A percentile compares a stretch with the other conserved stretches of the same genome.
Evolutionary conservation across 1,284 basidiomycete genomes (phyloP).

Genomic region (Ceratobasidium papillatum): DNA sequence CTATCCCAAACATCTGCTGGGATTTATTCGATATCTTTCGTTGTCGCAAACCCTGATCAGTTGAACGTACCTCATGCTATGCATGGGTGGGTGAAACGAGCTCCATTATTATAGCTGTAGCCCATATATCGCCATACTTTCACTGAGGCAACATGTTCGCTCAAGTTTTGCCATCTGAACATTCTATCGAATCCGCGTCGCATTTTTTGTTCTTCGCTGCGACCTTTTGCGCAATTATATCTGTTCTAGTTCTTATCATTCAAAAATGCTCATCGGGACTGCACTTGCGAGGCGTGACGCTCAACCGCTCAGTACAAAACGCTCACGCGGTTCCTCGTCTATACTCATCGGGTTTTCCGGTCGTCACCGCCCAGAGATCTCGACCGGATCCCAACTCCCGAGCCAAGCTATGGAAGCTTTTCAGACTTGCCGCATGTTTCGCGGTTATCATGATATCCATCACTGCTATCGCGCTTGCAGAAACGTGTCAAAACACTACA

Average conservation of each 20-base stretch:
- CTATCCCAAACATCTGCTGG: background rate
- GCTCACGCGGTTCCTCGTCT: background rate
- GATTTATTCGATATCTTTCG: too few species aligned
- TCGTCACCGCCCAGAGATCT: background rate
- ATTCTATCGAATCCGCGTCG: background rate
- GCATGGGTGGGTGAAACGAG: background rate
- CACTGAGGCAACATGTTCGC: background rate
- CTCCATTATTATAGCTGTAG: background rate
- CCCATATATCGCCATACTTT: background rate
- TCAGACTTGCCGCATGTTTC: conserved; percentile 20
- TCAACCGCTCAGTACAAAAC: conserved; percentile 8
- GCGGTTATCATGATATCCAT: conserved; percentile 6
- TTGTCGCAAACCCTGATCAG: too few species aligned
- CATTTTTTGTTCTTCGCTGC: background rate
- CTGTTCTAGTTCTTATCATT: background rate
- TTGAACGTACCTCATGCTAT: background rate
- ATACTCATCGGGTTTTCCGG: conserved; percentile 1
- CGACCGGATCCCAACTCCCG: conserved; percentile 10
- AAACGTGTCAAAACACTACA: background rate
- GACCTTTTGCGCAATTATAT: background rate
- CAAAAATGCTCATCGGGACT: conserved; percentile 10
- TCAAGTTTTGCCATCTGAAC: background rate
- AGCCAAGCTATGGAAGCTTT: conserved; percentile 24
- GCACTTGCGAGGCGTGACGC: background rate
- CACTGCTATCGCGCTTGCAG: conserved; percentile 4